These are phyloP conservation scores for Calonectria leucothoes DNA, from an alignment of 2,329 filamentous ascomycete species.

Conservation along the genomic window DNA sequence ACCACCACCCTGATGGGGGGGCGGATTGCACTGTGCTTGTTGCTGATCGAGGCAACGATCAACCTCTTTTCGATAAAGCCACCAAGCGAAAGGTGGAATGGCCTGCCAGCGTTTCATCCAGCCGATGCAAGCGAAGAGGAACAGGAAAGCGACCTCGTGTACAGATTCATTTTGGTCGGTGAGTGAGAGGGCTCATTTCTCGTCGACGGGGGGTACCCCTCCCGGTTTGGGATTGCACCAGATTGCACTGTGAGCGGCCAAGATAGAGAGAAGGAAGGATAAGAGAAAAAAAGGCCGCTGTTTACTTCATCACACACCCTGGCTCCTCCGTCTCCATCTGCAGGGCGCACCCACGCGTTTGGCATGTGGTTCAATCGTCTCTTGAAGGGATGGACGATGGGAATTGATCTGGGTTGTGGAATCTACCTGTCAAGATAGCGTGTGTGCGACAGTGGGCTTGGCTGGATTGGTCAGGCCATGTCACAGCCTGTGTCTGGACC, in stretches of 20 bases:
- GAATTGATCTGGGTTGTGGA: neutral
- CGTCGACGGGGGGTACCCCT: slow-evolving; percentile 9
- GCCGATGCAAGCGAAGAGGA: slow-evolving; percentile 6
- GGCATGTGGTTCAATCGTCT: slow-evolving; percentile 11
- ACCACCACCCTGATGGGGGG: neutral
- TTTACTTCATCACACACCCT: slow-evolving; percentile 6
- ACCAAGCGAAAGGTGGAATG: neutral
- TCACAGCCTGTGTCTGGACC: neutral
- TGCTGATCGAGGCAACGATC: neutral
- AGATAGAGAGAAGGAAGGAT: neutral
- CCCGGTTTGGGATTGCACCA: neutral
- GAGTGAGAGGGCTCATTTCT: slow-evolving; percentile 9
- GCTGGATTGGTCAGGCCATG: neutral
- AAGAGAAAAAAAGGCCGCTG: slow-evolving; percentile 1
- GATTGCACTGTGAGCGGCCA: neutral
- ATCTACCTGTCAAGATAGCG: neutral
- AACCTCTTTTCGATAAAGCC: neutral
- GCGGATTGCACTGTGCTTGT: neutral
- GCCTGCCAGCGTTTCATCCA: neutral
- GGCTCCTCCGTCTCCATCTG: slow-evolving; percentile 5
- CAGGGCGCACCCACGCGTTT: slow-evolving; percentile 18
- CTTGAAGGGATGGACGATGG: neutral
- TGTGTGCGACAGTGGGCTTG: neutral
- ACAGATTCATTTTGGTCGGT: neutral
- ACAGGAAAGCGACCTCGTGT: slow-evolving; percentile 12